These are phyloP conservation scores for Teratosphaeria viscida DNA, from an alignment of 2,329 filamentous ascomycete species.

Conservation along the genomic window DNA sequence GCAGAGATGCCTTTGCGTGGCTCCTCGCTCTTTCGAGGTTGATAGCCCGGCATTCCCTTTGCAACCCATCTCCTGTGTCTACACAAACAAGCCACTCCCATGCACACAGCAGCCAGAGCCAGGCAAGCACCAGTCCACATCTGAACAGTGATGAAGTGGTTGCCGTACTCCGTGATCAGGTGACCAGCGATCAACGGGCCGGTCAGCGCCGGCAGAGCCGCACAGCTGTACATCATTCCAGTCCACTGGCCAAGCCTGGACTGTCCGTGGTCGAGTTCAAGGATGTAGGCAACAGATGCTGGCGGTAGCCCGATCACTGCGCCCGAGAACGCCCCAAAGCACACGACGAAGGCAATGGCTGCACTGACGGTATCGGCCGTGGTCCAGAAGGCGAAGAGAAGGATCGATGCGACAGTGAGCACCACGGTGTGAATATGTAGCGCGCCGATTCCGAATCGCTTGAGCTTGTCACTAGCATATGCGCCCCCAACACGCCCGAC, in stretches of 20 bases:
- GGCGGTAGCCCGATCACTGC: constrained; percentile 42
- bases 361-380: constrained; percentile 26
- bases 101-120: constrained; percentile 31
- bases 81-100: constrained; percentile 23
- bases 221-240: constrained; percentile 42
- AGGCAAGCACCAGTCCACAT: constrained; percentile 37
- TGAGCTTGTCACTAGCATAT: constrained; percentile 33
- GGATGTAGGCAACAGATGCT: constrained; percentile 38
- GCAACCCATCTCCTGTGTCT: not conserved
- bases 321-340: constrained; percentile 40
- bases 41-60: not conserved
- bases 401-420: constrained; percentile 32
- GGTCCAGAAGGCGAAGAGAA: constrained; percentile 36
- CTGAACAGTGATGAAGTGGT: constrained; percentile 36
- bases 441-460: constrained; percentile 22
- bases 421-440: constrained; percentile 36
- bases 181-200: constrained; percentile 40
- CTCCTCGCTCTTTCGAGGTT: not conserved
- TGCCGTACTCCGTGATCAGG: constrained; percentile 30
- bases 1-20: not conserved
- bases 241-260: constrained; percentile 41
- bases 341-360: constrained; percentile 38
- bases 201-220: constrained; percentile 35
- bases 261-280: constrained; percentile 24
- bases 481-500: constrained; percentile 36